A percentile compares a stretch with the other conserved stretches of the same genome.
phyloP scores from a whole-genome alignment of 257 asterid species.

The Nicotiana obtusifolia region DNA sequence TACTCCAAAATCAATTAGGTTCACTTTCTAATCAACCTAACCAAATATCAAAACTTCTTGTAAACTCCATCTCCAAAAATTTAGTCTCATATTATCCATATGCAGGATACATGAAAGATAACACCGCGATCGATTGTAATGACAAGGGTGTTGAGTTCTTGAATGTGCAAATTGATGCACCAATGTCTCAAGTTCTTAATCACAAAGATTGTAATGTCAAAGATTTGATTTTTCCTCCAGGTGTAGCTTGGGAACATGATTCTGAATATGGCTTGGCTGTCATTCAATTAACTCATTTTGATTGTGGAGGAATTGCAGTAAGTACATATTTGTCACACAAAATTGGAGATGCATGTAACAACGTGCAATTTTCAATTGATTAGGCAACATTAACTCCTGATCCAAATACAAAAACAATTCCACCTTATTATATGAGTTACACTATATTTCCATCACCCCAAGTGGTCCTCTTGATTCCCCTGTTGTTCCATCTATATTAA shows the following conservation, averaged over 20 bases:
- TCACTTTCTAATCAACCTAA: not conserved
- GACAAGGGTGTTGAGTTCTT: slow-evolving; percentile 1
- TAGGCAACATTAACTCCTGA: not conserved
- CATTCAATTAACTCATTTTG: not conserved
- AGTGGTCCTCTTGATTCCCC: not conserved
- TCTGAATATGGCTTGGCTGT: not conserved
- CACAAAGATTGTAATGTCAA: not conserved
- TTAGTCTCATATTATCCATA: slow-evolving; percentile 1
- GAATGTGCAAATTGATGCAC: slow-evolving; percentile 3
- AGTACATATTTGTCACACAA: not conserved
- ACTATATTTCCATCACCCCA: slow-evolving; percentile 4
- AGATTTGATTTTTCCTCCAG: not conserved
- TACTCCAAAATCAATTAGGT: not conserved
- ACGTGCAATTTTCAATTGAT: not conserved
- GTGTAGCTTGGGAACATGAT: slow-evolving; percentile 4
- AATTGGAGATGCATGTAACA: not conserved
- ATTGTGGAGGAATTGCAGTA: not conserved
- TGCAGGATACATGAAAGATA: not conserved
- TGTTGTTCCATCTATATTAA: not conserved
- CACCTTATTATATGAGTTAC: not conserved
- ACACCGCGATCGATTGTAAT: not conserved
- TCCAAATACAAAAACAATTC: not conserved
- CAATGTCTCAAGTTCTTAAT: not conserved
- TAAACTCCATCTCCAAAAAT: not conserved
- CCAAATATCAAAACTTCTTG: not conserved